Percentiles rank a stretch among this genome's conserved stretches.
phyloP scores from a whole-genome alignment of 2,329 filamentous ascomycete genomes.

The Fusarium luffae region DNA sequence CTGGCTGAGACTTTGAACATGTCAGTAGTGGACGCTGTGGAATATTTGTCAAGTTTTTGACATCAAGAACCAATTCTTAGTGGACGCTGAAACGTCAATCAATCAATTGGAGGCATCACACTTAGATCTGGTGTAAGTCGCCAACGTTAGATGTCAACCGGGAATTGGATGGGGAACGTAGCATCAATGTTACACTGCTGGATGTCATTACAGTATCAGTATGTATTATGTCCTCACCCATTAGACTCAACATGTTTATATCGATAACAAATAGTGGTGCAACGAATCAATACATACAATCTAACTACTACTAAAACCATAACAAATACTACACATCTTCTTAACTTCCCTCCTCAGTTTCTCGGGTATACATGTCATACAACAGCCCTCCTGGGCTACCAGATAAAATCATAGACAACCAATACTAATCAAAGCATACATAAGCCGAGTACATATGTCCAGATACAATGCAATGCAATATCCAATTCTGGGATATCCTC shows the following conservation, averaged over 20 bases:
- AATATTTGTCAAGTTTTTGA: background rate
- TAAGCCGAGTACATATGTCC: constrained; percentile 1
- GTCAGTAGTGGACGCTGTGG: background rate
- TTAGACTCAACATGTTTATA: background rate
- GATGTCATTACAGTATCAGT: background rate
- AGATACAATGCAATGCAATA: constrained; percentile 1
- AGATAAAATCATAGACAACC: background rate
- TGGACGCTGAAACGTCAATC: background rate
- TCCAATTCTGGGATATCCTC: constrained; percentile 17
- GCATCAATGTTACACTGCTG: background rate
- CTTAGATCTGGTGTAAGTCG: background rate
- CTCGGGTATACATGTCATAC: constrained; percentile 34
- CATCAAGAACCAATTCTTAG: background rate
- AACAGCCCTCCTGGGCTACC: constrained; percentile 17
- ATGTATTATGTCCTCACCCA: background rate
- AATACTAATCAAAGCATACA: constrained; percentile 12
- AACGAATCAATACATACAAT: background rate
- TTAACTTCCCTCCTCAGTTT: background rate
- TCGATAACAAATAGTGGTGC: background rate
- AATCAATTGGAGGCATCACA: background rate
- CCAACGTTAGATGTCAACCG: background rate
- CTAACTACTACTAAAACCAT: background rate
- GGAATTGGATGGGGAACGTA: background rate
- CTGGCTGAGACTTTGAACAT: background rate
- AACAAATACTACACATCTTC: constrained; percentile 7